A percentile compares a stretch with the other conserved stretches of the same genome.
phyloP scores from a whole-genome alignment of 2,329 filamentous ascomycete genomes.

The Tolypocladium guangdongense region DNA sequence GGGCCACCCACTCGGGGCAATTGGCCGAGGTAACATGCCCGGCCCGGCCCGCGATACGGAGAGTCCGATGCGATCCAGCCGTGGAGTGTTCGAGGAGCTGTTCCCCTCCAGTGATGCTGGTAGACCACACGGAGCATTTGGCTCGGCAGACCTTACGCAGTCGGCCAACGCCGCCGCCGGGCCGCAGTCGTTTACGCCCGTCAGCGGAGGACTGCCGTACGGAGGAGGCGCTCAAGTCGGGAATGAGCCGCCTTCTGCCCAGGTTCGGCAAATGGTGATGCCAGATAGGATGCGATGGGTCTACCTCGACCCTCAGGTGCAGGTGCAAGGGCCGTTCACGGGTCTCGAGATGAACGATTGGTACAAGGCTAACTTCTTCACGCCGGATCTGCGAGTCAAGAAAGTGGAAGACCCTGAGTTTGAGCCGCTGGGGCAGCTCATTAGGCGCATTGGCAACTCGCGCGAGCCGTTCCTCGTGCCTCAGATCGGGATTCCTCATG shows the following conservation, averaged over 20 bases:
- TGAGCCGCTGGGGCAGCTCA: constrained; percentile 88
- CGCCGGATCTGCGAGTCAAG: constrained; percentile 85
- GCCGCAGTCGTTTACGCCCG: constrained; percentile 24
- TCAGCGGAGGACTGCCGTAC: constrained; percentile 23
- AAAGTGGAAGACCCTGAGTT: constrained; percentile 91
- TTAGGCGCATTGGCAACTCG: constrained; percentile 92
- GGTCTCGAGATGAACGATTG: constrained; percentile 99
- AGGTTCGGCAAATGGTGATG: constrained; percentile 93
- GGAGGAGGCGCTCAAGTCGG: constrained; percentile 21
- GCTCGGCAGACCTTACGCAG: constrained; percentile 25
- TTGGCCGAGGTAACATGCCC: constrained; percentile 51
- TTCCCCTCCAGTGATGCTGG: constrained; percentile 28
- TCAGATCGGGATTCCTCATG: constrained; percentile 91
- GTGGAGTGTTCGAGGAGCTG: constrained; percentile 45
- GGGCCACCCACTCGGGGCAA: constrained; percentile 52
- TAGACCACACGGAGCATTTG: constrained; percentile 24
- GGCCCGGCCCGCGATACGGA: constrained; percentile 45
- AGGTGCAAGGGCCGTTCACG: constrained; percentile 88
- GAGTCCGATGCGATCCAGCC: constrained; percentile 44
- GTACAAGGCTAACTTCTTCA: constrained; percentile 99
- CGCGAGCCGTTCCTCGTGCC: constrained; percentile 95
- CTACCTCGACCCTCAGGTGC: constrained; percentile 88
- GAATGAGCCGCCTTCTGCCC: constrained; percentile 46
- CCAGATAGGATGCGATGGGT: constrained; percentile 98
- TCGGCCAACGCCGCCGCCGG: constrained; percentile 19